Evolutionary conservation across 1,284 basidiomycete genomes (phyloP).

Genomic region (Waitea zeae): DNA sequence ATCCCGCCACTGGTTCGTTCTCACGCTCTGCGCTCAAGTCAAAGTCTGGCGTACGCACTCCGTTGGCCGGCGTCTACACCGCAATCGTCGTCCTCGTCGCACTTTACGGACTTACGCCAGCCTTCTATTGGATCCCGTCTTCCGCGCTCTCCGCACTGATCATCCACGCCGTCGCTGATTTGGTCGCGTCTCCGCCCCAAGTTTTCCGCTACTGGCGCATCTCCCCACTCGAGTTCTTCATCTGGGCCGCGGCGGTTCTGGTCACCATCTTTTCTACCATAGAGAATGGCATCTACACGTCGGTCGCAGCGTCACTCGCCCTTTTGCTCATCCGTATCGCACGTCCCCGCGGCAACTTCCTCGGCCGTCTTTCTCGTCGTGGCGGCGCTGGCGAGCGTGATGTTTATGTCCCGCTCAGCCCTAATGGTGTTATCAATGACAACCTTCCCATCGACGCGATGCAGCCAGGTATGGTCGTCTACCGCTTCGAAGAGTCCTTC

Average conservation of each 20-base stretch:
- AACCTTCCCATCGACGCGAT: constrained; percentile 65
- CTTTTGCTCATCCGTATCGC: constrained; percentile 86
- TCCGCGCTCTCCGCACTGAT: constrained; percentile 83
- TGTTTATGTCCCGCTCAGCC: constrained; percentile 69
- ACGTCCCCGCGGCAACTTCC: constrained; percentile 82
- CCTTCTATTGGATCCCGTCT: constrained; percentile 78
- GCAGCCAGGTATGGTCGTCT: constrained; percentile 78
- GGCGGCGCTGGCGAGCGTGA: constrained; percentile 34
- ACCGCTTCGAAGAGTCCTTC: constrained; percentile 88
- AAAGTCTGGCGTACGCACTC: constrained; percentile 93
- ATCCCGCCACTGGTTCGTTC: constrained; percentile 96
- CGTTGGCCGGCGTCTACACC: constrained; percentile 77
- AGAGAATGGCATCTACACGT: constrained; percentile 91
- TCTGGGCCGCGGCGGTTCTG: constrained; percentile 80
- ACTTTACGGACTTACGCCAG: constrained; percentile 81
- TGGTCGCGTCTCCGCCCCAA: constrained; percentile 77
- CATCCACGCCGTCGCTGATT: constrained; percentile 88
- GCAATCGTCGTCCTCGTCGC: constrained; percentile 86
- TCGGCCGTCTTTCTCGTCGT: constrained; percentile 51
- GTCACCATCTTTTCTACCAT: constrained; percentile 81
- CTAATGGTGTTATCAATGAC: constrained; percentile 48
- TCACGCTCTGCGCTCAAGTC: constrained; percentile 92
- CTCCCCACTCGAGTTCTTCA: constrained; percentile 84
- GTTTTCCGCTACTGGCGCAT: constrained; percentile 92
- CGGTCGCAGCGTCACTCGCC: constrained; percentile 64